Base-by-base conservation (phyloP, 192 early-diverging fungal species). In the Pilobolus umbonatus region DNA sequence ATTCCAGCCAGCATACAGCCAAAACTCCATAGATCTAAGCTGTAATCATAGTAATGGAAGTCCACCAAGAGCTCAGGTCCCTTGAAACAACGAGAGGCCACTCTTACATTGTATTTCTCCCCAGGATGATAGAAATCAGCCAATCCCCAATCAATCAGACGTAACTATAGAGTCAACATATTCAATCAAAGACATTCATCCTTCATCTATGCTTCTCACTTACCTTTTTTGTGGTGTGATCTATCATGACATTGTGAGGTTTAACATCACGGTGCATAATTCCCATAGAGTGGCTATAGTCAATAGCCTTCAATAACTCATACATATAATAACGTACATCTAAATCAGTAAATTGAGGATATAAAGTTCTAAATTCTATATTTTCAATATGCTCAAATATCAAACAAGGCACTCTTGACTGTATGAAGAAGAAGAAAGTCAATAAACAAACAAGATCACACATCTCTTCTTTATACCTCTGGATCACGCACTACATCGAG, bases 181-280 rank as follows among this genome's bases (percentile, higher is more conserved):
- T 25, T 28, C 42, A 34, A 15, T 40, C 15, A 17, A 3, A 48
- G 12, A 21, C 32, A 8, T 22, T 47, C 22, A 44, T 10, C n/a
- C n/a, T 34, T 32, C 46, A 32, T 19, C 21, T n/a, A 38, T 69
- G n/a, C n/a, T 75, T 74, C 25, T 26, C 19, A 15, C 24, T 39
- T 48, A 59, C 57, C 67, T 86, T 85, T 61, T 90, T 86, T 69
- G 89, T 88, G 65, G 90, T 88, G 63, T 99, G 95, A 71, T 99
- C 95, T 69, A 99, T 99, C 96, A 99, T 99, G 21, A 99, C 92
- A 60, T 97, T 97, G 77, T 95, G 95, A 28, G 97, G 97, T 71
- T 99, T 99, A 60, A 99, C 95, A 73, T 99, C 96, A 55, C 96
- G 86, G 72, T 99, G 97, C 92, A 99, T 99, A 69, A 99, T 99